Conservation (phyloP, 2,329 filamentous ascomycete genomes). For the Fusarium haematococcum region DNA sequence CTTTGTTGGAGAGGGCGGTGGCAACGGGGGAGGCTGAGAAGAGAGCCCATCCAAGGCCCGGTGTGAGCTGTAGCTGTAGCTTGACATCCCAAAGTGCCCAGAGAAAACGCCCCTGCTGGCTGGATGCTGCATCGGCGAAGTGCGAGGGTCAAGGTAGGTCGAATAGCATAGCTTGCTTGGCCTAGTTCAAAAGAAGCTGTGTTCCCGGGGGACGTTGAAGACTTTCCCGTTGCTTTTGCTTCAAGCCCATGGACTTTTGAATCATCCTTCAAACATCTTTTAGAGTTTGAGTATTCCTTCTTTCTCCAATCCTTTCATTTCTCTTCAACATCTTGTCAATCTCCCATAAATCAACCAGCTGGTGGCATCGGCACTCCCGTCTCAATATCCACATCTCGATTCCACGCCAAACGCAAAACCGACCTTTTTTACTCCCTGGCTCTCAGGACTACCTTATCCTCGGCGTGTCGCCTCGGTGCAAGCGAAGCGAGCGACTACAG, state of each 20-base stretch:
- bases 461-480: not conserved
- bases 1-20: not conserved
- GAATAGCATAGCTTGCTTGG: not conserved
- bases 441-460: not conserved
- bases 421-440: not conserved
- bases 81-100: not conserved
- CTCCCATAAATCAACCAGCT: not conserved
- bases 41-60: not conserved
- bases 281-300: not conserved
- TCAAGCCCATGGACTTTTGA: not conserved
- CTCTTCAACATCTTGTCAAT: not conserved
- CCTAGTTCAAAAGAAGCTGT: constrained; percentile 16
- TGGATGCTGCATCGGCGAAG: constrained; percentile 29
- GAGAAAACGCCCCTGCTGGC: not conserved
- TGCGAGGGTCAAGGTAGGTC: constrained; percentile 15
- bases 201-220: not conserved
- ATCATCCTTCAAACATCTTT: not conserved
- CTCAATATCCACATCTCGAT: not conserved
- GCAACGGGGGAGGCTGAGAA: not conserved
- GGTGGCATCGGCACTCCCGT: not conserved
- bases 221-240: not conserved
- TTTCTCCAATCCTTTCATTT: not conserved
- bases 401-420: not conserved
- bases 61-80: constrained; percentile 3
- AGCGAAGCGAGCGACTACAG: not conserved